Evolutionary conservation across 2,329 filamentous ascomycete genomes (phyloP), one percentile per base, ranked within the genome.

Genomic region (Ophiobolus disseminans): DNA sequence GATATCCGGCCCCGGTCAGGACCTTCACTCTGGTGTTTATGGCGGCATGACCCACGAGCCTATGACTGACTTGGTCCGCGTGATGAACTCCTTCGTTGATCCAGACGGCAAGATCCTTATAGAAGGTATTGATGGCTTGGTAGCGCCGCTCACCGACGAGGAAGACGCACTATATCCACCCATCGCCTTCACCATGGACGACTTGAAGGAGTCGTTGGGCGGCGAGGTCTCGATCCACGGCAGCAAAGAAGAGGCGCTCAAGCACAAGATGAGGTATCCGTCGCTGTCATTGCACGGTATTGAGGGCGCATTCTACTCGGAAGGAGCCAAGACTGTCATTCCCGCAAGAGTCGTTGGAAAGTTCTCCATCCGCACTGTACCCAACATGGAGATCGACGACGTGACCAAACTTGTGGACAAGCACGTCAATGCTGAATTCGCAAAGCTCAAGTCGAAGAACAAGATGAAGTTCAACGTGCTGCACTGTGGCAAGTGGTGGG

Each of bases 401-500:
- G 95, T 96, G 67, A 95, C 96, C 77, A 83, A 86, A 70, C 82
- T 88, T 35, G 93, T 99, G 34, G 89, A 86, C 78, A 87, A 89
- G 73, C 89, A 92, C 73, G 82, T 97, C 57, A 83, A 93, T 69
- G 86, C 89, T 58, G 86, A 89, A 61, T 97, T 96, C 73, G 87
- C 88, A 64, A 91, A 91, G 76, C 82, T 97, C 25, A 84, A 85
- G 59, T 94, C 88, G 76, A 99, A 99, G 83, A 99, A 99, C 81
- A 91, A 82, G 13, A 76, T 96, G 69, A 89, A 90, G 65, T 86
- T 91, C 43, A 86, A 82, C 70, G 82, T 92, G 49, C 87, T 93
- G 76, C 94, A 99, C 80, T 87, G 86, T 50, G 94, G 94, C 63
- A 97, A 97, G 78, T 99, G 94, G 94, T 99, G 94, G 94, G 91